Base-by-base conservation (phyloP, 2,329 filamentous ascomycete genomes). In the Dactylonectria estremocensis region DNA sequence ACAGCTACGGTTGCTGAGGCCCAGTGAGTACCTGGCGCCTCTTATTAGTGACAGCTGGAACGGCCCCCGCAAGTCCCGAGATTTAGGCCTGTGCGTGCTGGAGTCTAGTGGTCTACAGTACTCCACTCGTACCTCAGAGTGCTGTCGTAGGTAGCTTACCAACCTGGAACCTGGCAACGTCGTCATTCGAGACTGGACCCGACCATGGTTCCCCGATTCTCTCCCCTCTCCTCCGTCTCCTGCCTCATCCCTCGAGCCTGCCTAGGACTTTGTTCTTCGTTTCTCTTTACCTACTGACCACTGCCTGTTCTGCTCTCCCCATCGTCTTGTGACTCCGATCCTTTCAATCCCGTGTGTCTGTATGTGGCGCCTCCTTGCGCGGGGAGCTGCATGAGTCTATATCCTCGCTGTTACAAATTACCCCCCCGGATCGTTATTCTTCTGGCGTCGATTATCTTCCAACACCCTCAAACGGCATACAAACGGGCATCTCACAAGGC, bases 391-490 rank as follows among this genome's bases (percentile, higher is more conserved):
- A 61, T 59, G 45, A 45, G 35, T 43, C 43, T 65, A 45, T 56
- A 33, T 58, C 11, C 11, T 22, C 22, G 40, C 28, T 54, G 11
- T 10, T 24, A 22, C 40, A 40, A 24, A 33, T 28, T 18, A 59
- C 45, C 31, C 60, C 69, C 49, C 68, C 71, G 62, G 7, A 70
- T 70, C 68, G 55, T 73, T n/a, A n/a, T n/a, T 74, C 69, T 72
- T 60, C 69, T 72, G 70, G 31, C 64, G 64, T 74, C 73, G 64
- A 72, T 71, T 24, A 33, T 57, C 64, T 75, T 75, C 73, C 67
- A 76, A 62, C 50, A 37, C 31, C 31, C 50, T 7, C 24, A 28
- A 28, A 28, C 24, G 43, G 37, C 43, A 43, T 49, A 48, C 35
- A 61, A 28, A 33, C 28, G 49, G 28, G 8, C 49, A 52, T 31